Evolutionary conservation across 129 eudicot species (phyloP), one percentile per base, ranked within the genome.

Genomic region (Flaveria linearis): DNA sequence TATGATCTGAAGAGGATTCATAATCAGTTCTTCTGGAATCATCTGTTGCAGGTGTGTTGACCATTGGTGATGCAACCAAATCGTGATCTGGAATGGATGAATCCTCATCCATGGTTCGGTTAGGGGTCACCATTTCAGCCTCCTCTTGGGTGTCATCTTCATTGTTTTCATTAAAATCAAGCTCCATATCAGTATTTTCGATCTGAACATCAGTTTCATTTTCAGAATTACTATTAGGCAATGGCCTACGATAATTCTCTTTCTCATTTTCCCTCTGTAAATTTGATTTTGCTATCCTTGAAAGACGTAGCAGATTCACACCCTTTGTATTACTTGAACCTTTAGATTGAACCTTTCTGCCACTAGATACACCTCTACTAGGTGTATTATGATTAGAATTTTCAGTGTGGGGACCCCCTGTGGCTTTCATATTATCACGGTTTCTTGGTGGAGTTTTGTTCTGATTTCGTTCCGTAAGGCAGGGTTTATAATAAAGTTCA

Each of bases 101-200:
- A 66, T 79, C 83, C 41, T 78, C 87, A 25, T 84, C 90, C 46
- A 77, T 47, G 14, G 80, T 68, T 64, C 55, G 82, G 66, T 82
- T 60, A 4, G 78, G 74, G 56, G 76, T 84, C 23, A 79, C 92
- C 63, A 81, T 90, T 67, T 94, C 97, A 50, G 83, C 75, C 36
- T 95, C 97, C 65, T 91, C 97, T 20, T 79, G 88, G 9, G 87
- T 72, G 47, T 94, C 97, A 50, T 95, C 96, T 56, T 95, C 99
- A 3, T 79, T 63, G 69, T 89, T 95, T 85, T 95, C 99, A 61
- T 89, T 81, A 76, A 95, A 95, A 86, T 95, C 97, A 50, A 95
- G 99, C 80, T 95, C 99, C 99, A 95, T 95, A 69, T 95, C 99
- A 7, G 88, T 89, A 83, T 95, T 91, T 71, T 95, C 97, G 61